These are phyloP conservation scores for Wickerhamomyces sydowiorum DNA, from an alignment of 805 yeast genomes.

Conservation along the genomic window DNA sequence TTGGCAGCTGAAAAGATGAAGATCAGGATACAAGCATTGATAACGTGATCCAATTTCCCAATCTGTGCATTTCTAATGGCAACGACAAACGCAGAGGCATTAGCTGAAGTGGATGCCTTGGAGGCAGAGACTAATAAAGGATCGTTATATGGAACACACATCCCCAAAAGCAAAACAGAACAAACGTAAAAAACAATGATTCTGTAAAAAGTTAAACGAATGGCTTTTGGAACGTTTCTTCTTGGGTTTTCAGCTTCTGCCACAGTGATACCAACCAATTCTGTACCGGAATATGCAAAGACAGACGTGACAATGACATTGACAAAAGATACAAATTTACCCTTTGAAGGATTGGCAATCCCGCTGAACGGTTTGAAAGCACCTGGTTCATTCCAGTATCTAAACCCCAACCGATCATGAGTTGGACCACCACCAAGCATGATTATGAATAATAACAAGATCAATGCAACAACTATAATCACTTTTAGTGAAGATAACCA, in stretches of 20 bases:
- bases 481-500: constrained; percentile 42
- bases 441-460: constrained; percentile 54
- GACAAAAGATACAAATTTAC: constrained; percentile 56
- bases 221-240: constrained; percentile 64
- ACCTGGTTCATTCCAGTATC: constrained; percentile 68
- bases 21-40: constrained; percentile 72
- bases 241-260: constrained; percentile 71
- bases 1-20: constrained; percentile 81
- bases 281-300: constrained; percentile 69
- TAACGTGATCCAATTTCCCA: constrained; percentile 60
- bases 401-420: constrained; percentile 67
- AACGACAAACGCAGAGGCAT: constrained; percentile 81
- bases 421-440: constrained; percentile 77
- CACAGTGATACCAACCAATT: constrained; percentile 64
- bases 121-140: constrained; percentile 42
- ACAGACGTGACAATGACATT: constrained; percentile 62
- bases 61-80: constrained; percentile 69
- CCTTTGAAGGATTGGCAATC: constrained; percentile 37
- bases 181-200: constrained; percentile 57
- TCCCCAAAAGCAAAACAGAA: constrained; percentile 58
- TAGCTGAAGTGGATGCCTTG: constrained; percentile 46
- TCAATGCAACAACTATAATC: constrained; percentile 56
- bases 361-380: constrained; percentile 46
- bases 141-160: constrained; percentile 60
- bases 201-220: constrained; percentile 64